These are phyloP conservation scores for Dujonia santamariae DNA, from an alignment of 1,139 yeast species.

Conservation along the genomic window DNA sequence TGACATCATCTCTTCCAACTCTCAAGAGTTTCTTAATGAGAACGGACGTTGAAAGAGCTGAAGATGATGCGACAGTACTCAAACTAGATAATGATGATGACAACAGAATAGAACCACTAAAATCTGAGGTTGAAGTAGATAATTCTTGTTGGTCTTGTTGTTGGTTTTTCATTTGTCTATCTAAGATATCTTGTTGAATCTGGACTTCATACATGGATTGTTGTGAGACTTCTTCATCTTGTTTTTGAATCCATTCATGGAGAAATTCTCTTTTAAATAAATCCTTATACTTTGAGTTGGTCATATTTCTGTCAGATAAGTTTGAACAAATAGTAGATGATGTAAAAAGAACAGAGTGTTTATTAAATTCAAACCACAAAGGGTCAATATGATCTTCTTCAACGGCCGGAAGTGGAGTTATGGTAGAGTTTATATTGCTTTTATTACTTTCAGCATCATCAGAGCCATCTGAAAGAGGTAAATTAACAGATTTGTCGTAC, in stretches of 20 bases:
- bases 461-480: too few species aligned
- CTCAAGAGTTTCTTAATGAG: constrained; percentile 20
- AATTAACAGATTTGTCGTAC: too few species aligned
- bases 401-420: too few species aligned
- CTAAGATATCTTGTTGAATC: constrained; percentile 17
- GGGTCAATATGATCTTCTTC: too few species aligned
- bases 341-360: constrained; percentile 22
- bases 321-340: constrained; percentile 16
- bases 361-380: constrained; percentile 37
- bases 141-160: constrained; percentile 23
- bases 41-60: constrained; percentile 32
- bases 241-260: constrained; percentile 18
- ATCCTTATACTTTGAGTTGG: constrained; percentile 7
- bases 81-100: constrained; percentile 38
- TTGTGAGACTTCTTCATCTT: constrained; percentile 30
- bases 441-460: too few species aligned
- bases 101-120: constrained; percentile 25
- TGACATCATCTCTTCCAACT: constrained; percentile 6
- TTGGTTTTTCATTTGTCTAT: constrained; percentile 2
- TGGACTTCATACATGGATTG: constrained; percentile 22
- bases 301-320: constrained; percentile 5
- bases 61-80: constrained; percentile 27
- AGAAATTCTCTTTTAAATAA: constrained; percentile 10
- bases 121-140: constrained; percentile 9
- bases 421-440: too few species aligned